Conservation (phyloP, 2,329 filamentous ascomycete species). For the Ascochyta lentis region DNA sequence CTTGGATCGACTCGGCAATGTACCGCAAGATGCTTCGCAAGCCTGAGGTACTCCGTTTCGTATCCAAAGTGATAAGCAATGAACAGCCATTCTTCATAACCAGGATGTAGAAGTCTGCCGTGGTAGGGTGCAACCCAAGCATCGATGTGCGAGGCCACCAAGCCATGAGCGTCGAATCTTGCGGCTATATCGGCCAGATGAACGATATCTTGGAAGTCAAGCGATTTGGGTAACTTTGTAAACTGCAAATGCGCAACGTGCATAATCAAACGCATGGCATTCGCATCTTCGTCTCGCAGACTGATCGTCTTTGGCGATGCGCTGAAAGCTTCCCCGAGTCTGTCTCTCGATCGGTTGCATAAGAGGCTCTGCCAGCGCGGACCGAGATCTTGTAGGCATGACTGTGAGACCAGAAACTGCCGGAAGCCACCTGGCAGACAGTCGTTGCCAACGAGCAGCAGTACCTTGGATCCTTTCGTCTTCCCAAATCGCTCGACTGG, state of each 20-base stretch:
- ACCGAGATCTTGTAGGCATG: constrained; percentile 19
- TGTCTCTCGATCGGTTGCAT: background rate
- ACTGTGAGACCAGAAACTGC: constrained; percentile 16
- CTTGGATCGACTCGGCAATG: background rate
- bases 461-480: background rate
- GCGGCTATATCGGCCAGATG: constrained; percentile 35
- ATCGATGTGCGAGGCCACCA: constrained; percentile 18
- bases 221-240: constrained; percentile 27
- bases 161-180: constrained; percentile 33
- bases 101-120: constrained; percentile 4
- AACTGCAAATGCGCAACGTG: constrained; percentile 41
- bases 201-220: constrained; percentile 34
- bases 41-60: constrained; percentile 21
- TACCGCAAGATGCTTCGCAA: constrained; percentile 16
- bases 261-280: constrained; percentile 42
- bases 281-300: constrained; percentile 40
- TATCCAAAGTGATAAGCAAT: constrained; percentile 36
- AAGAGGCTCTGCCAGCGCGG: background rate
- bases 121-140: constrained; percentile 23
- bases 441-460: constrained; percentile 13
- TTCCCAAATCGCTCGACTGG: constrained; percentile 5
- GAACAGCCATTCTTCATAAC: constrained; percentile 36
- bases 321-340: background rate
- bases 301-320: constrained; percentile 21
- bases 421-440: constrained; percentile 1